Evolutionary conservation across 2,329 filamentous ascomycete genomes (phyloP), one percentile per base, ranked within the genome.

Genomic region (Sporothrix curviconia): DNA sequence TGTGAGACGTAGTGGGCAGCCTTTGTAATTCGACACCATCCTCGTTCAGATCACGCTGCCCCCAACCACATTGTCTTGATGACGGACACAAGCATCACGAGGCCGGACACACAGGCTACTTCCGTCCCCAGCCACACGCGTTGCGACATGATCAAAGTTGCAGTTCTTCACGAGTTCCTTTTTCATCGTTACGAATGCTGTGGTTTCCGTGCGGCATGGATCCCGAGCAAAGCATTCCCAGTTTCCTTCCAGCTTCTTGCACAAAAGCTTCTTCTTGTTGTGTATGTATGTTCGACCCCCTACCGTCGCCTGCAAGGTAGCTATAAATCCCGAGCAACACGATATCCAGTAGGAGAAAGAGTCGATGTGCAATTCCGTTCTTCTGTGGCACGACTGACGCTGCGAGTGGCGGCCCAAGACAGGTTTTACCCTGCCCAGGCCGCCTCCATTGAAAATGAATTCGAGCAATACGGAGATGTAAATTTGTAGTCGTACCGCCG

Each of bases 381-480:
- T 70, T 89, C 87, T 92, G 81, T 80, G 85, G 83, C 85, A 82
- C 80, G 83, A 87, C 82, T 84, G 87, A 91, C 87, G 85, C 87
- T 84, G 66, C 72, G 74, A 74, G 68, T 67, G 76, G 79, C 76
- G 77, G 79, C 84, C 66, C 69, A 69, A 76, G 76, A 65, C 70
- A 47, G 69, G 9, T n/a, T 25, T 47, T 28, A 32, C 56, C 17
- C 37, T 15, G 44, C 39, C 50, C 44, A 32, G 49, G 36, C 47
- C 59, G 47, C 57, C 52, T 61, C 59, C 58, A 61, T 61, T 53
- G 56, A 56, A 53, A 51, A 55, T 58, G 60, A 77, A 85, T 78
- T 78, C 81, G 85, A 87, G 87, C 86, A 91, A 91, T 86, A 89
- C 84, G 86, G 86, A 83, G 70, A 76, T 74, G 77, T 79, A 75